Conservation (phyloP, 768 basidiomycete genomes). For the Hericium coralloides region DNA sequence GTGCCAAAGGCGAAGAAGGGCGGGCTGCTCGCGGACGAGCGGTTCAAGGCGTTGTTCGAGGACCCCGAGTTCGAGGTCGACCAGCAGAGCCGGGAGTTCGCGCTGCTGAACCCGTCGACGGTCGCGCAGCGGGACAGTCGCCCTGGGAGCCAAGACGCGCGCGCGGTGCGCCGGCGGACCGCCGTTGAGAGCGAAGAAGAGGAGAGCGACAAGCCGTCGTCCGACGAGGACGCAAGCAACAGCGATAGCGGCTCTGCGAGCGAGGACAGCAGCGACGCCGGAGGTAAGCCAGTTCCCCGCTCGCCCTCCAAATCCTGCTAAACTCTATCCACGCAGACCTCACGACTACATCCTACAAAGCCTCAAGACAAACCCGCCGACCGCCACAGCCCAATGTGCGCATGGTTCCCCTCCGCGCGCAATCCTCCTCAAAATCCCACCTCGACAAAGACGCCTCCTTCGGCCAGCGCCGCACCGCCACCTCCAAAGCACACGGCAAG, state of each 20-base stretch:
- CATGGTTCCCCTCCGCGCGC: constrained; percentile 56
- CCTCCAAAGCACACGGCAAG: constrained; percentile 13
- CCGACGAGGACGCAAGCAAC: constrained; percentile 29
- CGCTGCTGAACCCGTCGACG: constrained; percentile 86
- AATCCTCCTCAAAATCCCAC: constrained; percentile 19
- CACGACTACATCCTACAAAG: not conserved
- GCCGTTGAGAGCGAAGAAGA: constrained; percentile 50
- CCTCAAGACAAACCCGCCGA: constrained; percentile 10
- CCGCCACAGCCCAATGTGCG: constrained; percentile 47
- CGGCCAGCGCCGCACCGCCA: constrained; percentile 49
- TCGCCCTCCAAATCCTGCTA: not conserved
- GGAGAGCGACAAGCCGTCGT: constrained; percentile 65
- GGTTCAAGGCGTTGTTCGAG: constrained; percentile 87
- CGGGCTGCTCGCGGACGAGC: constrained; percentile 71
- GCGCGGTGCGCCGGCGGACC: constrained; percentile 16
- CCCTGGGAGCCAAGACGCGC: constrained; percentile 6
- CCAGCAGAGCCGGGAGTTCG: constrained; percentile 79
- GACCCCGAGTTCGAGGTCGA: constrained; percentile 91
- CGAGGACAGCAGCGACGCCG: constrained; percentile 39
- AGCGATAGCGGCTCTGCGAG: constrained; percentile 14
- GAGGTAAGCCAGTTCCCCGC: constrained; percentile 18
- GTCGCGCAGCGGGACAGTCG: constrained; percentile 38
- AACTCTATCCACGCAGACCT: not conserved
- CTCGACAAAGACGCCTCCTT: constrained; percentile 52
- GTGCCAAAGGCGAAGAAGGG: constrained; percentile 19